Evolutionary conservation across 164 flowering plant species (phyloP).

Genomic region (Paratinospora sagittata): DNA sequence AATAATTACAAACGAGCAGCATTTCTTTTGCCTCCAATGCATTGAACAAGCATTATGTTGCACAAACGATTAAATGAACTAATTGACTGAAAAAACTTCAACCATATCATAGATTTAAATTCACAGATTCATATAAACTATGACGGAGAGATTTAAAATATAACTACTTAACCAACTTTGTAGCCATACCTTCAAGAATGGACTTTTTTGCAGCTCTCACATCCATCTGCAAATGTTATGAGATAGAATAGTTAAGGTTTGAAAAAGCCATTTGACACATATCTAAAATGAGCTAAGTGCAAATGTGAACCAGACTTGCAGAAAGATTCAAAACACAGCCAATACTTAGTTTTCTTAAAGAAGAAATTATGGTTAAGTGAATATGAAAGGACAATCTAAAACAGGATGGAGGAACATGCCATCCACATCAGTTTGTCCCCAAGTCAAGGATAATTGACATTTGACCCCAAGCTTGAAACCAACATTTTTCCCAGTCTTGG

Average conservation of each 20-base stretch:
- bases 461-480: too few relatives aligned
- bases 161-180: background rate
- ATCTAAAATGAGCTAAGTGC: background rate
- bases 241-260: conserved; percentile 10
- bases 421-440: too few relatives aligned
- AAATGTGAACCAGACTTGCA: background rate
- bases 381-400: too few relatives aligned
- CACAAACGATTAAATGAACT: background rate
- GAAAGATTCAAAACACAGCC: too few relatives aligned
- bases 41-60: too few relatives aligned
- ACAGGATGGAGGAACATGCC: too few relatives aligned
- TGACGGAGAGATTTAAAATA: background rate
- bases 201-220: conserved; percentile 81
- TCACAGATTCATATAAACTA: background rate
- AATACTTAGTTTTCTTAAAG: too few relatives aligned
- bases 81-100: too few relatives aligned
- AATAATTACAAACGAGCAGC: background rate
- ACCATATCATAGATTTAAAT: background rate
- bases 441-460: too few relatives aligned
- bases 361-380: too few relatives aligned
- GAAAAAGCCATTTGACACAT: background rate
- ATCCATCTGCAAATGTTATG: conserved; percentile 55
- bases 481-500: too few relatives aligned
- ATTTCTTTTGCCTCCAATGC: background rate
- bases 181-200: conserved; percentile 63